A percentile compares a stretch with the other conserved stretches of the same genome.
Conservation (phyloP, 129 eudicot species). For the Arctium lappa region DNA sequence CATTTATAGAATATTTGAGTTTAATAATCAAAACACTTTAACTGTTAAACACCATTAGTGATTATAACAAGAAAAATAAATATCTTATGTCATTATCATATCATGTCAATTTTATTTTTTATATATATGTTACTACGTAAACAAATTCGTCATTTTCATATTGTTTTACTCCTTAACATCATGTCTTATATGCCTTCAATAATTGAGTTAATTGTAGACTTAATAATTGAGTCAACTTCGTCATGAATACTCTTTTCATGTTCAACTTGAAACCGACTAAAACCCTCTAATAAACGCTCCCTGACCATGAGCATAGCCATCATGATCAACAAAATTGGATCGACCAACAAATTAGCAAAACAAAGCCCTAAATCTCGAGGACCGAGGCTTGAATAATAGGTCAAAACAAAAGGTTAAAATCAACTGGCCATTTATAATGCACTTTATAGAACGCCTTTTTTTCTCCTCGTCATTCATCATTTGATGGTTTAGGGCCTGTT, state of each 20-base stretch:
- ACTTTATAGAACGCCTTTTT: no score
- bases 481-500: no score
- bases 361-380: no score
- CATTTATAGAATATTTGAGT: not conserved
- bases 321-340: not conserved
- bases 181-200: not conserved
- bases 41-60: not conserved
- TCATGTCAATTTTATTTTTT: not conserved
- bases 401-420: no score
- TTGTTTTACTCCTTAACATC: not conserved
- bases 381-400: no score
- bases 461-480: no score
- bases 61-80: not conserved
- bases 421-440: no score
- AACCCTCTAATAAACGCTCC: not conserved
- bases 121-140: not conserved
- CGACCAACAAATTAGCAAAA: no score
- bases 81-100: not conserved
- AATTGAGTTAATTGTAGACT: not conserved
- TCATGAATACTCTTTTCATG: not conserved
- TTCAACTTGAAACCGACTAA: not conserved
- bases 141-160: conserved; percentile 8
- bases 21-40: not conserved
- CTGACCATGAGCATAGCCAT: not conserved
- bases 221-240: not conserved